Base-by-base conservation (phyloP, 164 flowering plant genomes). In the Aristolochia fimbriata region DNA sequence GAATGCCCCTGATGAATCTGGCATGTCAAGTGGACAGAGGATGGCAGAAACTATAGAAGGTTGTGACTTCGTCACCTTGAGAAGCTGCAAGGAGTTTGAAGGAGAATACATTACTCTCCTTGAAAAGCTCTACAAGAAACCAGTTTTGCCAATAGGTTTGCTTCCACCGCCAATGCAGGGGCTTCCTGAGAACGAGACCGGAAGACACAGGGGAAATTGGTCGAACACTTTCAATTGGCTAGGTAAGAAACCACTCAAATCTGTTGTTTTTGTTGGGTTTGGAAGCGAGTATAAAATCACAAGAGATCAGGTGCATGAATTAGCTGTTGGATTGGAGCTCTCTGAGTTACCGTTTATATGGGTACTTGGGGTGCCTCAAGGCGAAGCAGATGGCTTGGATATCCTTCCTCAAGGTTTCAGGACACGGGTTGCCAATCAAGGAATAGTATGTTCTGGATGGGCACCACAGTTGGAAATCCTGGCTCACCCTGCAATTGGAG, bases 241-340 rank as follows among this genome's bases (percentile, higher is more conserved):
- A 22, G 86, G 80, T 51, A 21, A 21, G 0, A 68, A 72, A 55
- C 9, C 17, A 14, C 50, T 17, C 2, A 62, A 58, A 12, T 82
- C 86, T 0, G 76, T 80, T 0, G 71, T 87, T 2, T 85, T 74
- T 49, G 82, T 78, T 10, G 81, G 83, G 3, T 43, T 83, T 3
- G 91, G 95, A 15, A 83, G 71, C 13, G 88, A 83, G 70, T 71
- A 73, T n/a, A 54, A 30, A 25, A 62, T 78, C 67, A 78, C 67
- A 48, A 62, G 43, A 12, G 68, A 67, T 14, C 67, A 78, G 37
- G 16, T 74, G 54, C 54, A 33, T 1, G 80, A 78, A 70, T 47
- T 87, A 24, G 88, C 86, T 4, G 65, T 65, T 19, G 94, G 90
- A 27, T 62, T 87, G 27, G 85, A 83, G 65, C 48, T 23, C n/a